phyloP scores from a whole-genome alignment of 495 filamentous ascomycete genomes.

The Penicillium waksmanii region DNA sequence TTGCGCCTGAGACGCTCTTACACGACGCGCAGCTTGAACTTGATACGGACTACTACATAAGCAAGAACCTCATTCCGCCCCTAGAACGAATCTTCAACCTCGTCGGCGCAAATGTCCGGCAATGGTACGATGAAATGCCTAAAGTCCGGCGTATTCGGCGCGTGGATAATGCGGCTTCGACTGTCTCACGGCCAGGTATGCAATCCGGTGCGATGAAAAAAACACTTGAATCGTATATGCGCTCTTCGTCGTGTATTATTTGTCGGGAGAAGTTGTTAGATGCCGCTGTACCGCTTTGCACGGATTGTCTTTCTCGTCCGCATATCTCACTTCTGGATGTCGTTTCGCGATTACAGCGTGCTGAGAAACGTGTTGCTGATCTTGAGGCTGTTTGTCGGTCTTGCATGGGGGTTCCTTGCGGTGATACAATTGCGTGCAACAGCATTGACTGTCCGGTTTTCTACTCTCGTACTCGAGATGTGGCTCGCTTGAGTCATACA shows the following conservation, averaged over 20 bases:
- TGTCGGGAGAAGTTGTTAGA: slow-evolving; percentile 70
- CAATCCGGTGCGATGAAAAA: slow-evolving; percentile 25
- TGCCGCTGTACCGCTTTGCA: slow-evolving; percentile 59
- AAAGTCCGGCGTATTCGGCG: slow-evolving; percentile 76
- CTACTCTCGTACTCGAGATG: slow-evolving; percentile 79
- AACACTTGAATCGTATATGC: slow-evolving; percentile 81
- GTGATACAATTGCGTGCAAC: slow-evolving; percentile 81
- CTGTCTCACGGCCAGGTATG: slow-evolving; percentile 2
- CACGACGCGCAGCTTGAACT: slow-evolving; percentile 74
- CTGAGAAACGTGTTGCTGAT: slow-evolving; percentile 66
- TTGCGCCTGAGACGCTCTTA: slow-evolving; percentile 83
- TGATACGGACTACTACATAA: slow-evolving; percentile 97
- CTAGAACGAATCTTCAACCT: slow-evolving; percentile 97
- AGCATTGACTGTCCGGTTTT: slow-evolving; percentile 93
- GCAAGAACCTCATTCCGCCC: slow-evolving; percentile 92
- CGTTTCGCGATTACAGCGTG: slow-evolving; percentile 58
- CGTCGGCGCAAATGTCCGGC: slow-evolving; percentile 86
- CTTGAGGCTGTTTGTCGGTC: slow-evolving; percentile 79
- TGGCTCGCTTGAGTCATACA: slow-evolving; percentile 60
- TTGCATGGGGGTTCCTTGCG: slow-evolving; percentile 72
- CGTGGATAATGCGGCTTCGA: slow-evolving; percentile 40
- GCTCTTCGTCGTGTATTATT: slow-evolving; percentile 73
- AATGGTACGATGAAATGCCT: slow-evolving; percentile 97
- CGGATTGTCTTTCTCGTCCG: slow-evolving; percentile 58
- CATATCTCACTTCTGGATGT: slow-evolving; percentile 65